Evolutionary conservation across 345 rosid genomes (phyloP), one percentile per base, ranked within the genome.

Genomic region (Eucalyptus pauciflora): DNA sequence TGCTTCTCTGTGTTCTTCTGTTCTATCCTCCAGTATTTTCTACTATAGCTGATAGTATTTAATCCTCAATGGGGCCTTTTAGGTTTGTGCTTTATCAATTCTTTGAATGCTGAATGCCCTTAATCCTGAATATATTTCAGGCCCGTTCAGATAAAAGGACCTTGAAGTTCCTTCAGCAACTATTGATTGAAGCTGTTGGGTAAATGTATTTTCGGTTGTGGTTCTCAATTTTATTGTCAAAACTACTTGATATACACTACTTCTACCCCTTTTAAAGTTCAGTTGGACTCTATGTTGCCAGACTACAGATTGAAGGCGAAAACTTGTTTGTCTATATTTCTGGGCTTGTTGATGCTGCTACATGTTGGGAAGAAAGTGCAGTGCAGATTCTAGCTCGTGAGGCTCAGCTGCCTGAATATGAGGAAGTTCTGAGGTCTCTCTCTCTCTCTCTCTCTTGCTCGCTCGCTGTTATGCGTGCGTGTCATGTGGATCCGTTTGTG

Each of bases 301-400:
- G 99, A 79, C 91, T 96, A 89, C 96, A 94, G 90, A 94, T 96
- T 87, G 94, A 93, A 51, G 91, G 90, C 15, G 99, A 97, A 89
- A 89, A 93, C 85, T 85, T 95, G 58, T 94, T 96, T 92, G 88
- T 91, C 87, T 90, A 93, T 89, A 50, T 96, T 83, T 92, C 96
- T 45, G 90, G 88, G 93, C 91, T 92, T 54, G 91, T 96, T 91
- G 91, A 91, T 43, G 89, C 93, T 91, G 99, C 97, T 49, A 56
- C 88, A 87, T 86, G 58, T 88, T 97, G 98, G 99, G 98, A 97
- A 89, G 94, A 95, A 90, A 94, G 91, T 89, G 99, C 99, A 41
- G 90, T 89, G 60, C 89, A 88, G 87, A 87, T 94, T 86, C 95
- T 97, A 90, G 80, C 93, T n/a, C 24, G 45, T 89, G 90, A 91